Evolutionary conservation across 108 stramenopile species (phyloP).

Genomic region (Epithemia pelagica): DNA sequence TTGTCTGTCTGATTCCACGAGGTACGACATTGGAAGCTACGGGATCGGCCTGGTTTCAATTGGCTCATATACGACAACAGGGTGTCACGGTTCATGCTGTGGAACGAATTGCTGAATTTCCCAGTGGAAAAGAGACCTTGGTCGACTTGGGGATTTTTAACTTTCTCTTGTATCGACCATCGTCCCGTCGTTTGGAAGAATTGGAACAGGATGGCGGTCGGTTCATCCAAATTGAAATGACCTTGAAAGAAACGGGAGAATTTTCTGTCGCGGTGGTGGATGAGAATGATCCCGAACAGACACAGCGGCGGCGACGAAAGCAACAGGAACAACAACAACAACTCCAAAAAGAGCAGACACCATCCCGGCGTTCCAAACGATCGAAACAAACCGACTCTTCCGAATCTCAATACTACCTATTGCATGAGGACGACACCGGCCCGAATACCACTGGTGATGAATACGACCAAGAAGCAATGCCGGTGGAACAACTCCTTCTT

Average conservation of each 20-base stretch:
- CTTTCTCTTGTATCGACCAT: constrained; percentile 58
- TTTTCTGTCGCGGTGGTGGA: constrained; percentile 74
- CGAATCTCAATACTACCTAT: neutral
- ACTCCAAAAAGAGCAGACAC: no score
- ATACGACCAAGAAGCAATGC: neutral
- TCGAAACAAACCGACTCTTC: neutral
- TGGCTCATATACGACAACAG: constrained; percentile 45
- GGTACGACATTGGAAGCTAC: constrained; percentile 57
- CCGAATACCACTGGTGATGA: neutral
- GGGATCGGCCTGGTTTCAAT: constrained; percentile 50
- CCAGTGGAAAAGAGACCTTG: constrained; percentile 16
- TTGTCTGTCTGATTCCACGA: constrained; percentile 50
- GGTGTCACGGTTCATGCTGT: constrained; percentile 71
- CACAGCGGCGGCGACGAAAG: neutral
- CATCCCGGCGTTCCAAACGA: neutral
- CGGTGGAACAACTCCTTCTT: neutral
- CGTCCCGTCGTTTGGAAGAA: constrained; percentile 13
- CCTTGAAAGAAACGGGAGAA: constrained; percentile 46
- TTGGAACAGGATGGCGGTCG: constrained; percentile 21
- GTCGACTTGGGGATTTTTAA: constrained; percentile 53
- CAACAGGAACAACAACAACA: neutral
- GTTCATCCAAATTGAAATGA: constrained; percentile 62
- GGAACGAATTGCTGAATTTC: constrained; percentile 39
- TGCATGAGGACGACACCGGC: neutral
- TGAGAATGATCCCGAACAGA: constrained; percentile 70